These are phyloP conservation scores for Halophytophthora polymorphica DNA, from an alignment of 352 stramenopile genomes.

Conservation along the genomic window DNA sequence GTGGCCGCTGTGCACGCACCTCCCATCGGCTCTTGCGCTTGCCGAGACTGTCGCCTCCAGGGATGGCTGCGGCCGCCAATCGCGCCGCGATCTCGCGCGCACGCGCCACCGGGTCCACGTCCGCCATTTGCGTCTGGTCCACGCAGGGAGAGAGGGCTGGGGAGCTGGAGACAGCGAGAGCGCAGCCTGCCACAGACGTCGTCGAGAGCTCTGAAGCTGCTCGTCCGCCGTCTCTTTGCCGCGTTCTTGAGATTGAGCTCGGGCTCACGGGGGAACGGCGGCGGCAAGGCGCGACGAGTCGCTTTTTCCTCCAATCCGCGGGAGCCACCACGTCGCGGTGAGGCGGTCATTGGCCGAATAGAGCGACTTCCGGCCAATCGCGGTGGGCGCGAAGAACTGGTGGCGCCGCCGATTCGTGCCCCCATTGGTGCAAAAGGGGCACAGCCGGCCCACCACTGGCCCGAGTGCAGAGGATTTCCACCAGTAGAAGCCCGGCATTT, in stretches of 20 bases:
- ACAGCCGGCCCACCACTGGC: no score
- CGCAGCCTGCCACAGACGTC: background rate
- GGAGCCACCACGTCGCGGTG: no score
- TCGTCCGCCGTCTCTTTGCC: background rate
- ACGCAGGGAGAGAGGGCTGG: constrained; percentile 1
- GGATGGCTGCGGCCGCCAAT: constrained; percentile 67
- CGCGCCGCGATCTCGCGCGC: constrained; percentile 82
- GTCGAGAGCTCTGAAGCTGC: constrained; percentile 1
- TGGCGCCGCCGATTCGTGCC: constrained; percentile 5
- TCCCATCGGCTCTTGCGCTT: constrained; percentile 87
- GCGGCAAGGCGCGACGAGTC: background rate
- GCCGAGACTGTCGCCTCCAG: constrained; percentile 55
- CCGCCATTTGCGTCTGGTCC: constrained; percentile 28
- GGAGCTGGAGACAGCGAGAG: no score
- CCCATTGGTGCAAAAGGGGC: no score
- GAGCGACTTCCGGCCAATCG: constrained; percentile 41
- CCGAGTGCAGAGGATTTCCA: background rate
- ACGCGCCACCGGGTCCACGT: constrained; percentile 72
- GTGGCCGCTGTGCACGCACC: constrained; percentile 36
- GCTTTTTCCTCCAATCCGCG: background rate
- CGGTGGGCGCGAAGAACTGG: constrained; percentile 9
- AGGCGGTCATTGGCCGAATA: no score
- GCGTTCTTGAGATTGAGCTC: no score
- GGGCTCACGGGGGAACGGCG: background rate
- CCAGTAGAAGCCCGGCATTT: background rate